Conservation (phyloP, 176 grass and related monocot genomes). For the Raddia guianensis region DNA sequence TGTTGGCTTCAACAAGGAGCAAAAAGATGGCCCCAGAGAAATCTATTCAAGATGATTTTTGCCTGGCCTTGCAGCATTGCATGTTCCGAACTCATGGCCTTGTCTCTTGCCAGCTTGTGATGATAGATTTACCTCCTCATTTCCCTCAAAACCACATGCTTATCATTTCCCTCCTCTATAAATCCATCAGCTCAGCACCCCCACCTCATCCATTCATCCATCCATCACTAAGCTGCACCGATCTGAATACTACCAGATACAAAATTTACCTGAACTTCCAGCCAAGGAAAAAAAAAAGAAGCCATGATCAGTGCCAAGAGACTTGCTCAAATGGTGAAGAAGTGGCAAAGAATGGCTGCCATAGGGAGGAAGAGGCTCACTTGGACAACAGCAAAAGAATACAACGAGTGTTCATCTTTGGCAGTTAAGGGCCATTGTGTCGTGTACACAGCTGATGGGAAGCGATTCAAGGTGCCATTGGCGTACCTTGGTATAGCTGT, state of each 20-base stretch:
- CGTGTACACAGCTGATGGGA: constrained; percentile 40
- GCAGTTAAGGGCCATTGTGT: constrained; percentile 38
- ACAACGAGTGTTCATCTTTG: not conserved
- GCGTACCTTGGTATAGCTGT: constrained; percentile 26
- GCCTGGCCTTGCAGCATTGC: constrained; percentile 6
- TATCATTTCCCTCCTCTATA: constrained; percentile 20
- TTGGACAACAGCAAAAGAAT: constrained; percentile 1
- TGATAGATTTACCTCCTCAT: not conserved
- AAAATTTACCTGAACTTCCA: not conserved
- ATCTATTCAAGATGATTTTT: constrained; percentile 5
- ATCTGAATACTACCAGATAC: constrained; percentile 12
- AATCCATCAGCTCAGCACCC: constrained; percentile 14
- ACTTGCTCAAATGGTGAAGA: constrained; percentile 53
- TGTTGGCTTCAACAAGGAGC: not conserved
- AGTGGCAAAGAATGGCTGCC: constrained; percentile 60
- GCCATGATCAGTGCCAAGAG: constrained; percentile 60
- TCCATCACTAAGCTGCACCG: constrained; percentile 15
- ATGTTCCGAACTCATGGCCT: constrained; percentile 44
- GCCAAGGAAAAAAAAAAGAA: constrained; percentile 15
- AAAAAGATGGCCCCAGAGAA: constrained; percentile 25
- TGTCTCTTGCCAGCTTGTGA: constrained; percentile 28
- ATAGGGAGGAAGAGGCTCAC: constrained; percentile 41
- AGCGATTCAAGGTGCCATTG: constrained; percentile 43
- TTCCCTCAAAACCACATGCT: not conserved
- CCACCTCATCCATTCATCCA: constrained; percentile 4